Evolutionary conservation across 129 eudicot genomes (phyloP), one percentile per base, ranked within the genome.

Genomic region (Calendula officinalis): DNA sequence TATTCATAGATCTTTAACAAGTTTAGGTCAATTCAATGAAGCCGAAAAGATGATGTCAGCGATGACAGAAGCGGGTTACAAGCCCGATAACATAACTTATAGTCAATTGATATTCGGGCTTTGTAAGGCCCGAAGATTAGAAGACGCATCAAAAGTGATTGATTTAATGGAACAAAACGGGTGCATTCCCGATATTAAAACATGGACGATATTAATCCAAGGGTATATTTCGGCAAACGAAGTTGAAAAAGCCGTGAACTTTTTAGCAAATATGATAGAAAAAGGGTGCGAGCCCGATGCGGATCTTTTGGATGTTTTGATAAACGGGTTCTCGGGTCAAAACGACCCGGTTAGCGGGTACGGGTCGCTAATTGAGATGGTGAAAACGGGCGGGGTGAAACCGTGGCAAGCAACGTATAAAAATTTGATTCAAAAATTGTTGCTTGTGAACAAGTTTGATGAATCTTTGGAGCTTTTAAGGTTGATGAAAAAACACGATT

Each of bases 321-420:
- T 88, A 27, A 72, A 78, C 9, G 92, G 95, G 32, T 86, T 94
- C 47, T 14, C 81, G 54, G 66, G 62, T 33, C 84, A 77, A 62
- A 62, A 73, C 17, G 83, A 70, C 56, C 8, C 64, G 6, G 8
- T 60, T 2, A 89, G 82, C 52, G 97, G 95, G 9, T 72, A 79
- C 54, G 34, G 73, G 36, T 72, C 80, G 22, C 76, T 94, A 5
- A 34, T 58, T 5, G 95, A 88, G 77, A 72, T 86, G 95, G 95
- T 70, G 40, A 51, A 73, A n/a, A 86, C 72, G 44, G 75, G 60
- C 45, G 79, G 66, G 16, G 56, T 94, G 67, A 83, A 64, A 60
- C 99, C 99, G n/a, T 88, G 92, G 92, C 99, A 94, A 73, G 78
- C 96, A 40, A 88, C 99, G 3, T 94, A 71, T 67, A 94, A 88